These are phyloP conservation scores for Aeschynomene evenia DNA, from an alignment of 306 rosid species.

Conservation along the genomic window DNA sequence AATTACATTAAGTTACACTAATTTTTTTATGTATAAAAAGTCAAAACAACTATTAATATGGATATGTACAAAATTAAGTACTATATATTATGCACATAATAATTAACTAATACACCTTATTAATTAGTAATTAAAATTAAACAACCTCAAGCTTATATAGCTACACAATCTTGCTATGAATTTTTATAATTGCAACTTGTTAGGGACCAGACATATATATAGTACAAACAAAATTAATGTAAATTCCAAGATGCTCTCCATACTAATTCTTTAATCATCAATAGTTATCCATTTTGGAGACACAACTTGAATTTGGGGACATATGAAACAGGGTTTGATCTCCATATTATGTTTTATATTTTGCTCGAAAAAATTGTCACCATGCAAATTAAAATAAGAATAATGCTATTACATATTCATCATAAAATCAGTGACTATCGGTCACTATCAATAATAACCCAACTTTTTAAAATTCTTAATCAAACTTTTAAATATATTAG, in stretches of 20 bases:
- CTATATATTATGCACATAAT: background rate
- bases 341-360: too few relatives aligned
- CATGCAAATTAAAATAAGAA: background rate
- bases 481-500: too few relatives aligned
- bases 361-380: background rate
- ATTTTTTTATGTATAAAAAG: too few relatives aligned
- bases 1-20: too few relatives aligned
- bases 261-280: background rate
- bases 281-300: constrained; percentile 6
- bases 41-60: too few relatives aligned
- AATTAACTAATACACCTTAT: constrained; percentile 1
- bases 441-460: too few relatives aligned
- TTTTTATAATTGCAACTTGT: background rate
- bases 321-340: background rate
- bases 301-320: background rate
- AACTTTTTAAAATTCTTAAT: too few relatives aligned
- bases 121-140: too few relatives aligned
- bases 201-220: too few relatives aligned
- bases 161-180: background rate
- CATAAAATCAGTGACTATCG: too few relatives aligned
- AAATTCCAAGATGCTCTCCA: background rate
- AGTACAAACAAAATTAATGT: background rate
- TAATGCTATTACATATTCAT: too few relatives aligned
- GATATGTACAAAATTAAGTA: background rate
- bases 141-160: background rate